Percentiles rank a stretch among this genome's conserved stretches.
phyloP scores from a whole-genome alignment of 164 flowering plant genomes.

The Tetrastigma voinierianum region DNA sequence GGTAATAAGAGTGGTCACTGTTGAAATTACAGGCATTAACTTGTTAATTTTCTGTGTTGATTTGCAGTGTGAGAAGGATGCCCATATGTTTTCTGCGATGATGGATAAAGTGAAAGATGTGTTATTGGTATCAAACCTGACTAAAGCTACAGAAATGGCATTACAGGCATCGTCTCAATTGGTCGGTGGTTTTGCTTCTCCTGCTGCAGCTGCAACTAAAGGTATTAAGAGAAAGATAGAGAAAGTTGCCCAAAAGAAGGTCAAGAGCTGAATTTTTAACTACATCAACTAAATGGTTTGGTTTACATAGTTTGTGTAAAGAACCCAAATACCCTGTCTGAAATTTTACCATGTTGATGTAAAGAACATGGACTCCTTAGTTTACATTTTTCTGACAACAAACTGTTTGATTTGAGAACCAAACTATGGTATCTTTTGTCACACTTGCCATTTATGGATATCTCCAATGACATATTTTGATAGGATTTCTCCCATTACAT shows the following conservation, averaged over 20 bases:
- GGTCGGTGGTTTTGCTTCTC: conserved; percentile 3
- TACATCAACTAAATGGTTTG: not conserved
- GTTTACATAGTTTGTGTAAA: not conserved
- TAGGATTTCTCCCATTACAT: too few species aligned
- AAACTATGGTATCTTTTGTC: too few species aligned
- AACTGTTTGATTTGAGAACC: too few species aligned
- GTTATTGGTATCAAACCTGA: conserved; percentile 21
- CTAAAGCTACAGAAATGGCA: conserved; percentile 27
- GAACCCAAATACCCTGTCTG: not conserved
- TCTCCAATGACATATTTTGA: too few species aligned
- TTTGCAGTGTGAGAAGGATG: conserved; percentile 38
- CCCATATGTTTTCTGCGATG: conserved; percentile 9
- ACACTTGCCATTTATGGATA: too few species aligned
- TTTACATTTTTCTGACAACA: too few species aligned
- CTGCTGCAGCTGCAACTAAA: not conserved
- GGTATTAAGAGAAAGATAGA: conserved; percentile 21
- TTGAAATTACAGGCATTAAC: too few species aligned
- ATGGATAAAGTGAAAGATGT: conserved; percentile 34
- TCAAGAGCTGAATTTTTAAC: not conserved
- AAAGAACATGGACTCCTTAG: too few species aligned
- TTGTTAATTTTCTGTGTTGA: not conserved
- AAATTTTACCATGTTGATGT: too few species aligned
- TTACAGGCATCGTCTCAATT: conserved; percentile 17
- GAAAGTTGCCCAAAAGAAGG: not conserved
- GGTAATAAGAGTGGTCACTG: too few species aligned